Evolutionary conservation across 163 green algal species (phyloP).

Genomic region (Trebouxia gelatinosa): DNA sequence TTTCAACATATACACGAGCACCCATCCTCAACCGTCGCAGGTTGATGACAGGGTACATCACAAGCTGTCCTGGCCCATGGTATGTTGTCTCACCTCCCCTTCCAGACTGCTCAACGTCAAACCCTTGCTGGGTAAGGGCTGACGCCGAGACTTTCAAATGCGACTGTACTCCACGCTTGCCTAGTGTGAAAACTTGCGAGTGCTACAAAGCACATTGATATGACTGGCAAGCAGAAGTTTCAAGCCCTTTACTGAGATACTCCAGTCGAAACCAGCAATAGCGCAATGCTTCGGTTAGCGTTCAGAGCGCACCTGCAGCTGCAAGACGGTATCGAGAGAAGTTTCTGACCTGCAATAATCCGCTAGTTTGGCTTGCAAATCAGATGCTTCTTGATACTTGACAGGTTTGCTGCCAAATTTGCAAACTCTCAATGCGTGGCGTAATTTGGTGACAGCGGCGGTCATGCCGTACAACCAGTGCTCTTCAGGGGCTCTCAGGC

Average conservation of each 20-base stretch:
- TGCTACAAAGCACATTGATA: constrained; percentile 75
- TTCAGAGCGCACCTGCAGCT: background rate
- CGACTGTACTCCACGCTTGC: constrained; percentile 37
- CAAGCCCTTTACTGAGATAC: background rate
- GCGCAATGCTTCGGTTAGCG: background rate
- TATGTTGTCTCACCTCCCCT: constrained; percentile 96
- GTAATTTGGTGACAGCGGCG: background rate
- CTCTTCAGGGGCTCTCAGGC: too few relatives aligned
- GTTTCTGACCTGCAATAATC: background rate
- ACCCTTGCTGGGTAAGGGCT: constrained; percentile 51
- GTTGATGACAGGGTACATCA: constrained; percentile 96
- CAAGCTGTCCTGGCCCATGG: constrained; percentile 95
- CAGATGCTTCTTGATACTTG: background rate
- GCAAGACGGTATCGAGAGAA: constrained; percentile 1
- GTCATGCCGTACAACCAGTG: background rate
- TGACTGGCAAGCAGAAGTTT: constrained; percentile 7
- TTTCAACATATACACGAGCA: constrained; percentile 85
- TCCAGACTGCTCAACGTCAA: constrained; percentile 74
- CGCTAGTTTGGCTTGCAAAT: background rate
- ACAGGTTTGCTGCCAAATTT: background rate
- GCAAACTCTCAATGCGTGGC: background rate
- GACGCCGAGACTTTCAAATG: constrained; percentile 24
- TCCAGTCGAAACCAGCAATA: background rate
- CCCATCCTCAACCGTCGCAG: constrained; percentile 68
- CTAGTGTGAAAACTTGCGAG: constrained; percentile 89